A percentile compares a stretch with the other conserved stretches of the same genome.
Conservation (phyloP, 164 flowering plant species). For the Sedum album region DNA sequence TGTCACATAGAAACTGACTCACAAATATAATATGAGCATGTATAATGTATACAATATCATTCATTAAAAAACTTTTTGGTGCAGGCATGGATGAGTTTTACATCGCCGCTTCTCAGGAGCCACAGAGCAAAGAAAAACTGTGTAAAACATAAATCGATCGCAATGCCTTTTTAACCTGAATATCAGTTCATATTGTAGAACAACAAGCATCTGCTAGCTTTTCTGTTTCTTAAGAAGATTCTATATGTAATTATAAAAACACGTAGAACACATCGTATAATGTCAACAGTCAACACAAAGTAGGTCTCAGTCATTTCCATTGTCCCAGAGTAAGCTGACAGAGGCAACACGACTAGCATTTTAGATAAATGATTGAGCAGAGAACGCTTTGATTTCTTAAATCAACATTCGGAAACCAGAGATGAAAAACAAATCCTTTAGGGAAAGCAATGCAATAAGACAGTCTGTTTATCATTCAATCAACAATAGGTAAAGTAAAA, state of each 20-base stretch:
- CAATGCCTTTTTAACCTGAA: neutral
- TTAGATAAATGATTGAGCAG: neutral
- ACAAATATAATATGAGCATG: neutral
- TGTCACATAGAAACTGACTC: neutral
- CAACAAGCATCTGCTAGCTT: neutral
- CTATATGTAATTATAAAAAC: too few relatives aligned
- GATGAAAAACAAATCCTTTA: too few relatives aligned
- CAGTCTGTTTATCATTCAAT: too few relatives aligned
- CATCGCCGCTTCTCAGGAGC: neutral
- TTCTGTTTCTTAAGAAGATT: neutral
- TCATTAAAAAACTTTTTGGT: neutral
- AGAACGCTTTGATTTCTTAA: neutral
- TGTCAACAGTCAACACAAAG: too few relatives aligned
- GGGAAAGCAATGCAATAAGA: too few relatives aligned
- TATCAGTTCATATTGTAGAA: neutral
- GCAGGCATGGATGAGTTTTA: neutral
- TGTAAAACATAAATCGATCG: neutral
- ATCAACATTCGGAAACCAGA: neutral
- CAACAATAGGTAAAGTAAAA: too few relatives aligned
- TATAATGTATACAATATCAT: neutral
- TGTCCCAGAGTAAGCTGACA: neutral
- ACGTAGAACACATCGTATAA: too few relatives aligned
- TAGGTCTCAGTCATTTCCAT: neutral
- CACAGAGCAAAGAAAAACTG: neutral
- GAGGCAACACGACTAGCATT: neutral